These are phyloP conservation scores for Populus trichocarpa DNA, from an alignment of 441 rosid genomes.

Conservation along the genomic window DNA sequence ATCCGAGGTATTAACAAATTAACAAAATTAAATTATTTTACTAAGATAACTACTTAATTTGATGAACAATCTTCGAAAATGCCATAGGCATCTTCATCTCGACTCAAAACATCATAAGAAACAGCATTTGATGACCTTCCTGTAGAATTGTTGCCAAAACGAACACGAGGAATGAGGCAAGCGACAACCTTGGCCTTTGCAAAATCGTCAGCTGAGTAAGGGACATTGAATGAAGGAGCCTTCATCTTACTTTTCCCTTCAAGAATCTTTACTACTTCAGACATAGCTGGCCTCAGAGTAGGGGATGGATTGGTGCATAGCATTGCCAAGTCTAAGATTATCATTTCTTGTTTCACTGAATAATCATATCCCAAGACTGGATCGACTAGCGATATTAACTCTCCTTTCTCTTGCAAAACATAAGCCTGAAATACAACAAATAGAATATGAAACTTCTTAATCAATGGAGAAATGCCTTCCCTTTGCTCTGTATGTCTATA, in stretches of 20 bases:
- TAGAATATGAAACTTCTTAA: too few species aligned
- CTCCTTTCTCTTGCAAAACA: conserved; percentile 80
- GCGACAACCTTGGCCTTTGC: conserved; percentile 1
- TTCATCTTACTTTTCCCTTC: conserved; percentile 39
- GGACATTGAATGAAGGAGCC: conserved; percentile 13
- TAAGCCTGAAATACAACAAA: conserved; percentile 46
- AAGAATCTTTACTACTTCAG: conserved; percentile 82
- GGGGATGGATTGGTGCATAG: conserved; percentile 84
- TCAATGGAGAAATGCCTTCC: not conserved
- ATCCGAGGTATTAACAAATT: too few species aligned
- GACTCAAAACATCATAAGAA: conserved; percentile 1
- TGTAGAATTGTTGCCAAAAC: not conserved
- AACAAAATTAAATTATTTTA: too few species aligned
- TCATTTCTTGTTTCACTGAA: conserved; percentile 61
- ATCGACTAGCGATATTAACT: conserved; percentile 64
- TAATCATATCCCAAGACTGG: conserved; percentile 49
- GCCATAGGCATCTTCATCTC: not conserved
- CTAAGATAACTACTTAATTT: not conserved
- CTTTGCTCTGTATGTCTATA: too few species aligned
- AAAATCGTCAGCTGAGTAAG: conserved; percentile 13
- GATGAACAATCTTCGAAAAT: conserved; percentile 12
- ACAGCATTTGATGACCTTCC: not conserved
- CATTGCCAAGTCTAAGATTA: conserved; percentile 72
- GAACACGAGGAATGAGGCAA: not conserved
- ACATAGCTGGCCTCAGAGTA: conserved; percentile 78